phyloP scores from a whole-genome alignment of 192 early-diverging fungal genomes.

The Glomus cerebriforme region DNA sequence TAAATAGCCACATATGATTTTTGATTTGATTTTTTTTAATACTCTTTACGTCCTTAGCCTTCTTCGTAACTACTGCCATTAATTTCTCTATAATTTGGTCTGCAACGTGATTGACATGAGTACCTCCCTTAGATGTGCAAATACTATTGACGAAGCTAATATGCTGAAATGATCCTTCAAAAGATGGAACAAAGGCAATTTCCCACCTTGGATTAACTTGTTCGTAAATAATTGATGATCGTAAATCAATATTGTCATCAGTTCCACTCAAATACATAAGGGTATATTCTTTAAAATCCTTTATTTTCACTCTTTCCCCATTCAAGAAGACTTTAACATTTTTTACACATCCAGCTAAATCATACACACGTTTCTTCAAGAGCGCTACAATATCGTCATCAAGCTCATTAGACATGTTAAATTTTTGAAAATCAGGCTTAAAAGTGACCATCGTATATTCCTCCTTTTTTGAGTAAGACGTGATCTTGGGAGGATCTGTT shows the following conservation, averaged over 20 bases:
- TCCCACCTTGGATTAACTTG: slow-evolving; percentile 85
- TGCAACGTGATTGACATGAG: slow-evolving; percentile 80
- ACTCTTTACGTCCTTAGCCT: slow-evolving; percentile 60
- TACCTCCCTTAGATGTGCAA: slow-evolving; percentile 92
- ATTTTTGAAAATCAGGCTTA: slow-evolving; percentile 89
- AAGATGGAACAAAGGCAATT: slow-evolving; percentile 82
- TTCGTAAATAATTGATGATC: slow-evolving; percentile 72
- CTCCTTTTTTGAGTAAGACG: slow-evolving; percentile 61
- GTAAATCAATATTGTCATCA: slow-evolving; percentile 34
- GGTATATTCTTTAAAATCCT: slow-evolving; percentile 88
- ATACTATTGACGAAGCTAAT: slow-evolving; percentile 96
- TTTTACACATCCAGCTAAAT: slow-evolving; percentile 84
- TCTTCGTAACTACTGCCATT: slow-evolving; percentile 69
- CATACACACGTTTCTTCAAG: slow-evolving; percentile 90
- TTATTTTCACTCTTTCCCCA: slow-evolving; percentile 78
- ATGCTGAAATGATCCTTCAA: slow-evolving; percentile 94
- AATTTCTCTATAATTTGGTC: slow-evolving; percentile 79
- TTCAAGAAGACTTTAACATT: slow-evolving; percentile 90
- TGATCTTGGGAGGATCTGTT: slow-evolving; percentile 76
- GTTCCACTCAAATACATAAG: slow-evolving; percentile 64
- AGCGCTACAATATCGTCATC: slow-evolving; percentile 83
- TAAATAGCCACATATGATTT: slow-evolving; percentile 89
- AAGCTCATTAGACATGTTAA: slow-evolving; percentile 76
- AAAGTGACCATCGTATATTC: slow-evolving; percentile 94
- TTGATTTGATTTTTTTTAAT: slow-evolving; percentile 86